These are phyloP conservation scores for Madurella mycetomatis DNA, from an alignment of 2,329 filamentous ascomycete species.

Conservation along the genomic window DNA sequence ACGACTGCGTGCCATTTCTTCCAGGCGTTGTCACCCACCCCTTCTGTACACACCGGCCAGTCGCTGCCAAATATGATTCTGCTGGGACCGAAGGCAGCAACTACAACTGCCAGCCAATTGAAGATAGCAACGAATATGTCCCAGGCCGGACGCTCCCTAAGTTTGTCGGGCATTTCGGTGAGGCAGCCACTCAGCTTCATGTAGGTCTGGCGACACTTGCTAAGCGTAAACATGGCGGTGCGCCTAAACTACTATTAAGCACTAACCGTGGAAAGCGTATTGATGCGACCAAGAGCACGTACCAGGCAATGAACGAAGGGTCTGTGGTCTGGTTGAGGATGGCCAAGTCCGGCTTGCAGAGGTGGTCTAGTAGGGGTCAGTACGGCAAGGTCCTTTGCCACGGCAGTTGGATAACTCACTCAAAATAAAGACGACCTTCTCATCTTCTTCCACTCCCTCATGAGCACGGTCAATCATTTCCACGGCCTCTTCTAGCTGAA, in stretches of 20 bases:
- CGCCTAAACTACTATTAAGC: constrained; percentile 31
- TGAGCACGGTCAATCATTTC: constrained; percentile 67
- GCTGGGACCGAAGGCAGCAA: constrained; percentile 65
- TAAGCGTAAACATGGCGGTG: constrained; percentile 62
- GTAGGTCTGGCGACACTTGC: constrained; percentile 62
- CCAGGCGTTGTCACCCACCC: constrained; percentile 57
- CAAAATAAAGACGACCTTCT: constrained; percentile 64
- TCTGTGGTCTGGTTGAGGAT: constrained; percentile 53
- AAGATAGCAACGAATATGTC: constrained; percentile 60
- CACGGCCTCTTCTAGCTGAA: constrained; percentile 67
- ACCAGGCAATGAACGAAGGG: constrained; percentile 63
- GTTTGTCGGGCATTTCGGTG: constrained; percentile 64
- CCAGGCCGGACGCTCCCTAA: constrained; percentile 45
- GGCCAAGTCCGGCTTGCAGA: constrained; percentile 79
- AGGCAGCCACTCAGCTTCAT: constrained; percentile 91
- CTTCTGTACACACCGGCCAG: constrained; percentile 85
- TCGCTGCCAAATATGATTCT: constrained; percentile 88
- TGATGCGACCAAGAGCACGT: background rate
- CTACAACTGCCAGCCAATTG: constrained; percentile 68
- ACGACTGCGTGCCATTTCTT: constrained; percentile 70
- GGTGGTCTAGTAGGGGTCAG: constrained; percentile 58
- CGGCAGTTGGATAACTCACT: constrained; percentile 45
- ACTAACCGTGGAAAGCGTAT: background rate
- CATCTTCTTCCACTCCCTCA: constrained; percentile 52
- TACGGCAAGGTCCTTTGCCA: background rate